Percentiles rank a stretch among this genome's conserved stretches.
Evolutionary conservation across 352 stramenopile genomes (phyloP).

Genomic region (Phytophthora aleatoria): DNA sequence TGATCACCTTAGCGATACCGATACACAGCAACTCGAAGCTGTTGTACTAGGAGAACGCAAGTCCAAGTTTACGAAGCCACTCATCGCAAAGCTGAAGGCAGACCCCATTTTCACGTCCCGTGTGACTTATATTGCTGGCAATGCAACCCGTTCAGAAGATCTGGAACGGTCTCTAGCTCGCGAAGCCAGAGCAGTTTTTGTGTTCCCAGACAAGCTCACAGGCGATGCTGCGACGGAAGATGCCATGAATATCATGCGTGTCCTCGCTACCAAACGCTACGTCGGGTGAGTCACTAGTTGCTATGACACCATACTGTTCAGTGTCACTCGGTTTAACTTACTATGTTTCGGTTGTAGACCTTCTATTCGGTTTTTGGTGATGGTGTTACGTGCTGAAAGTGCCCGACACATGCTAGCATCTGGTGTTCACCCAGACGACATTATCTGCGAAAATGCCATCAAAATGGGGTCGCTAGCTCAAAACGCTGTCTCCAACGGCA

Average conservation of each 20-base stretch:
- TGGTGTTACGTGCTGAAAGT: constrained; percentile 79
- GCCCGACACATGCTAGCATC: constrained; percentile 80
- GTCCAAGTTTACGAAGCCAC: constrained; percentile 71
- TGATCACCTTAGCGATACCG: constrained; percentile 61
- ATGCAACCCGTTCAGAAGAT: constrained; percentile 70
- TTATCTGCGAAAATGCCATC: constrained; percentile 90
- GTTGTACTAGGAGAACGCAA: constrained; percentile 74
- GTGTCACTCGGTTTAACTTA: not conserved
- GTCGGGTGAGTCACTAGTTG: constrained; percentile 52
- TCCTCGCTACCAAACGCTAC: constrained; percentile 71
- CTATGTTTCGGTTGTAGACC: constrained; percentile 37
- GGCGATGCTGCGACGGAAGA: constrained; percentile 76
- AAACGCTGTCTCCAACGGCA: constrained; percentile 70
- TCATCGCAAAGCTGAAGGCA: constrained; percentile 72
- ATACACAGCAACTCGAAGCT: constrained; percentile 60
- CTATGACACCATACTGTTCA: not conserved
- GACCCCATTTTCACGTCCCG: constrained; percentile 82
- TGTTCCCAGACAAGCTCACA: constrained; percentile 86
- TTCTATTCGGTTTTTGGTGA: constrained; percentile 70
- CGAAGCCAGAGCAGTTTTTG: constrained; percentile 72
- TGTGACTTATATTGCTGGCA: constrained; percentile 84
- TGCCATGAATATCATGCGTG: constrained; percentile 86
- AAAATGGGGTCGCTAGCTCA: constrained; percentile 89
- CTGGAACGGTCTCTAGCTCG: constrained; percentile 66
- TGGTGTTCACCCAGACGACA: constrained; percentile 74